Conservation (phyloP, 768 basidiomycete genomes). For the Lactifluus hygrophoroides region DNA sequence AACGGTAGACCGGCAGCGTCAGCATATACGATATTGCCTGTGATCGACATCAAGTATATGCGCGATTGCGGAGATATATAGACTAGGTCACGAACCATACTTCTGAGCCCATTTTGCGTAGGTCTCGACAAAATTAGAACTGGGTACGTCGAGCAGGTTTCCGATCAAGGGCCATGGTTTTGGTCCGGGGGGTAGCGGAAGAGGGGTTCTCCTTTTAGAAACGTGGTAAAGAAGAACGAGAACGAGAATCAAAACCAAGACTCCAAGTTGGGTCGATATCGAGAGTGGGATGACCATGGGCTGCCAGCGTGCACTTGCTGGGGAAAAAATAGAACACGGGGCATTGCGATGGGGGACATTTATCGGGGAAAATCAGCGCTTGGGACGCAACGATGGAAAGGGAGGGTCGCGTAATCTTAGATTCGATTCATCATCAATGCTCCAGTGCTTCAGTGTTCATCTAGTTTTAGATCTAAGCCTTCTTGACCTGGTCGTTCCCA, state of each 20-base stretch:
- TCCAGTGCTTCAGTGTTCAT: too few species aligned
- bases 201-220: background rate
- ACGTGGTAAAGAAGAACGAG: background rate
- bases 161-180: background rate
- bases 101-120: background rate
- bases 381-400: too few species aligned
- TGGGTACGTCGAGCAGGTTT: background rate
- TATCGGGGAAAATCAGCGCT: too few species aligned
- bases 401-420: too few species aligned
- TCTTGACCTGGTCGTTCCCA: too few species aligned
- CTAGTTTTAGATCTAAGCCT: too few species aligned
- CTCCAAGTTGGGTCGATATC: too few species aligned
- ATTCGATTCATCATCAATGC: too few species aligned
- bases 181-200: background rate
- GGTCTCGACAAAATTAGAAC: background rate
- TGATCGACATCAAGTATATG: background rate
- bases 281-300: too few species aligned
- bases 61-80: background rate
- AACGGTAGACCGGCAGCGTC: background rate
- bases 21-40: constrained; percentile 1
- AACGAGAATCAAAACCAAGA: background rate
- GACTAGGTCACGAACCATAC: background rate
- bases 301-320: too few species aligned
- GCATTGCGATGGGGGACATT: too few species aligned
- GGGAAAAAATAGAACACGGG: too few species aligned